A percentile compares a stretch with the other conserved stretches of the same genome.
Evolutionary conservation across 768 basidiomycete genomes (phyloP).

Genomic region (Leccinum subtestaceum): DNA sequence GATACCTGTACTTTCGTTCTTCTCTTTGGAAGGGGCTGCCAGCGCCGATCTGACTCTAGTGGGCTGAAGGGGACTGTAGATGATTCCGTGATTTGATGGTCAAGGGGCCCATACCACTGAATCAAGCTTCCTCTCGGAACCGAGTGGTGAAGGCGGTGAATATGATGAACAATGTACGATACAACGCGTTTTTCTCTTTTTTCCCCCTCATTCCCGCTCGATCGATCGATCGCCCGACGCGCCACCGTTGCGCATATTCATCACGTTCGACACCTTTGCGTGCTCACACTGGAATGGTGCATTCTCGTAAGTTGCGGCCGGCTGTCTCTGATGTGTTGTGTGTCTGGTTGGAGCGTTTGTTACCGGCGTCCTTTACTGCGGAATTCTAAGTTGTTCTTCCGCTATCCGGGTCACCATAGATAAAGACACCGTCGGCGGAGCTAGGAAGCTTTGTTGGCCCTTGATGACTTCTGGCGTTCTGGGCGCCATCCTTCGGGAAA

Average conservation of each 20-base stretch:
- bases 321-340: slow-evolving; percentile 10
- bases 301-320: slow-evolving; percentile 15
- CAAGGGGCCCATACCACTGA: slow-evolving; percentile 2
- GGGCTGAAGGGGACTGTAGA: slow-evolving; percentile 14
- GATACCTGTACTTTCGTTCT: slow-evolving; percentile 14
- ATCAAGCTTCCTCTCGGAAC: slow-evolving; percentile 15
- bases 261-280: neutral
- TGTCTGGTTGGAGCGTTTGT: neutral
- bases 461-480: slow-evolving; percentile 16
- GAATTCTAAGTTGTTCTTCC: neutral
- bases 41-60: slow-evolving; percentile 22
- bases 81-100: slow-evolving; percentile 17
- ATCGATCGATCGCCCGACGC: slow-evolving; percentile 16
- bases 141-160: neutral
- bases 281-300: neutral
- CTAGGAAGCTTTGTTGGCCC: slow-evolving; percentile 5
- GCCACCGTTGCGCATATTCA: slow-evolving; percentile 14
- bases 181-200: slow-evolving; percentile 1
- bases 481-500: slow-evolving; percentile 6
- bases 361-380: slow-evolving; percentile 1
- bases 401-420: slow-evolving; percentile 22
- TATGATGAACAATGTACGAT: neutral
- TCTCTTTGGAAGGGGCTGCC: slow-evolving; percentile 15
- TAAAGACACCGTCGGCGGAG: slow-evolving; percentile 13
- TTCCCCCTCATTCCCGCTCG: neutral